phyloP scores from a whole-genome alignment of 2,329 filamentous ascomycete genomes.

The Calycina herbarum region DNA sequence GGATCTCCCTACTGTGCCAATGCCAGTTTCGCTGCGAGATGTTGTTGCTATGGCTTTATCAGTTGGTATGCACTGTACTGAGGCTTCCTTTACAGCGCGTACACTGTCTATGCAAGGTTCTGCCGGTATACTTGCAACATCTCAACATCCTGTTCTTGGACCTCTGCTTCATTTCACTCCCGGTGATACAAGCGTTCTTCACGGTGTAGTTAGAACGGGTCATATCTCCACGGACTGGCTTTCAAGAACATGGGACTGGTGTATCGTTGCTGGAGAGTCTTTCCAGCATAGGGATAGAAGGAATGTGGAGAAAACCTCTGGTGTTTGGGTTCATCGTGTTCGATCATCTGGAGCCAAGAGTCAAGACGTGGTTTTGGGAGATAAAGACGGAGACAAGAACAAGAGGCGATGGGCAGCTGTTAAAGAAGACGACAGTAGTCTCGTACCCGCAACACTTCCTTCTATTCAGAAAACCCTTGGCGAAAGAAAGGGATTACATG shows the following conservation, averaged over 20 bases:
- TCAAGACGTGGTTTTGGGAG: no score
- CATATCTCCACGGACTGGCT: background rate
- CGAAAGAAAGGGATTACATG: no score
- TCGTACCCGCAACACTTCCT: no score
- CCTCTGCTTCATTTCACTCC: background rate
- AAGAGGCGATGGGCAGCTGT: no score
- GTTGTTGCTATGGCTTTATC: background rate
- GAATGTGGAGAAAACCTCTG: background rate
- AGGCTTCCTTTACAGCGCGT: background rate
- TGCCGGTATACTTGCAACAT: background rate
- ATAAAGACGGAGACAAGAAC: no score
- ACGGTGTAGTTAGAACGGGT: background rate
- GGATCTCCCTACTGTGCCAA: background rate
- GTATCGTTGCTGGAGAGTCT: background rate
- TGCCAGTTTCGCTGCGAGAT: background rate
- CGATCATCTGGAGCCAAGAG: no score
- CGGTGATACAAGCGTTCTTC: background rate
- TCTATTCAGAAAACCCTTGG: no score
- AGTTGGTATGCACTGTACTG: background rate
- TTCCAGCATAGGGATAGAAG: background rate
- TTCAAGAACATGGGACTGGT: background rate
- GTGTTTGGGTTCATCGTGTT: background rate
- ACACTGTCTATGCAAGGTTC: background rate
- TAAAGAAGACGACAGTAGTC: no score
- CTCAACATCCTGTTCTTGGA: constrained; percentile 1